phyloP scores from a whole-genome alignment of 2,329 filamentous ascomycete genomes.

The Trichoderma atroviride region DNA sequence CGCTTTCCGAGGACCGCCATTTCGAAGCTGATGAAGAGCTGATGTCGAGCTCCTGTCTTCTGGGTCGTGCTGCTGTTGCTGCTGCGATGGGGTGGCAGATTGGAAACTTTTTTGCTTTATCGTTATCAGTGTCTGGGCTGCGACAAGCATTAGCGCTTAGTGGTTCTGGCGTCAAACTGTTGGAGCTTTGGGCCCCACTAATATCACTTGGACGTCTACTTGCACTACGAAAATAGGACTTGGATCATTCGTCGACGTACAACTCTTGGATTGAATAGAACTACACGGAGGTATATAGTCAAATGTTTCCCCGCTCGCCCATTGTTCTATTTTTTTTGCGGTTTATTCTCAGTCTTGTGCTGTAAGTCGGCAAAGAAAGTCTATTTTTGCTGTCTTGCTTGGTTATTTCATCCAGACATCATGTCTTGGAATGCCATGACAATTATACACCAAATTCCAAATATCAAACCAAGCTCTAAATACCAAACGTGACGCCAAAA shows the following conservation, averaged over 20 bases:
- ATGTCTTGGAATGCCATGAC: not conserved
- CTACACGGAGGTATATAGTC: not conserved
- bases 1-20: slow-evolving; percentile 56
- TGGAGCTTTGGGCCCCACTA: not conserved
- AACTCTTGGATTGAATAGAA: not conserved
- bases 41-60: not conserved
- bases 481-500: not conserved
- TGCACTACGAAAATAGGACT: not conserved
- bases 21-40: not conserved
- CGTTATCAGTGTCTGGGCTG: not conserved
- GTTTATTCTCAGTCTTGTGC: no score
- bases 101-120: slow-evolving; percentile 20
- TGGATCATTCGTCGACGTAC: not conserved
- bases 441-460: not conserved
- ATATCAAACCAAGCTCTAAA: not conserved
- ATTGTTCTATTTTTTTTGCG: no score
- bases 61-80: not conserved
- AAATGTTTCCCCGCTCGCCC: not conserved
- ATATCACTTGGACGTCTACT: not conserved
- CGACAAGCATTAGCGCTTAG: not conserved
- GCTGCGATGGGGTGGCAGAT: not conserved
- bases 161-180: not conserved
- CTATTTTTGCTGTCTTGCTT: no score
- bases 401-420: no score
- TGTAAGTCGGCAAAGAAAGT: no score